Conservation (phyloP, 169 alveolate genomes). For the Plasmodium gallinaceum region DNA sequence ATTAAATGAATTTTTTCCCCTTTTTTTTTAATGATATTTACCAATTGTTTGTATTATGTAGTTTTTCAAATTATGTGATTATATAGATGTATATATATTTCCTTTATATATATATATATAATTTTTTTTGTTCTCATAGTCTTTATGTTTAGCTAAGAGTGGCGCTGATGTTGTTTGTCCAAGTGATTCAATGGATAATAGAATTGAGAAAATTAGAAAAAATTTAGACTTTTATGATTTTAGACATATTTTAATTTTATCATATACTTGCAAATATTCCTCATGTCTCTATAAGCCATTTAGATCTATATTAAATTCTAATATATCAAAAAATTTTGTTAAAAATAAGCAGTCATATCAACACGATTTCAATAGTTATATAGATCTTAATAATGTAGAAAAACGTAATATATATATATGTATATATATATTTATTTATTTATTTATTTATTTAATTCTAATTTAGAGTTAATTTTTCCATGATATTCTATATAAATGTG, state of each 20-base stretch:
- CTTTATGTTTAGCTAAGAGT: slow-evolving; percentile 84
- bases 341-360: slow-evolving; percentile 88
- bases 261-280: slow-evolving; percentile 90
- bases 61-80: neutral
- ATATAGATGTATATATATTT: neutral
- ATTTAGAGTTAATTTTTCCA: neutral
- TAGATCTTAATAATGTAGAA: slow-evolving; percentile 72
- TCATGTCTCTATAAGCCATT: slow-evolving; percentile 91
- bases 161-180: slow-evolving; percentile 93
- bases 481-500: no score
- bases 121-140: slow-evolving; percentile 40
- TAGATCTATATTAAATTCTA: slow-evolving; percentile 89
- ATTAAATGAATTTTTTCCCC: neutral
- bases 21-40: no score
- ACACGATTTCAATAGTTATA: slow-evolving; percentile 80
- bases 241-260: slow-evolving; percentile 84
- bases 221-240: slow-evolving; percentile 81
- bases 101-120: neutral
- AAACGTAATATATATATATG: slow-evolving; percentile 40
- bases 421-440: neutral
- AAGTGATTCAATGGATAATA: slow-evolving; percentile 93
- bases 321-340: slow-evolving; percentile 78
- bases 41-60: neutral
- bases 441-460: neutral
- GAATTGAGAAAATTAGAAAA: slow-evolving; percentile 87